Base-by-base conservation (phyloP, 78 protist genomes). In the Monosiga brevicollis region DNA sequence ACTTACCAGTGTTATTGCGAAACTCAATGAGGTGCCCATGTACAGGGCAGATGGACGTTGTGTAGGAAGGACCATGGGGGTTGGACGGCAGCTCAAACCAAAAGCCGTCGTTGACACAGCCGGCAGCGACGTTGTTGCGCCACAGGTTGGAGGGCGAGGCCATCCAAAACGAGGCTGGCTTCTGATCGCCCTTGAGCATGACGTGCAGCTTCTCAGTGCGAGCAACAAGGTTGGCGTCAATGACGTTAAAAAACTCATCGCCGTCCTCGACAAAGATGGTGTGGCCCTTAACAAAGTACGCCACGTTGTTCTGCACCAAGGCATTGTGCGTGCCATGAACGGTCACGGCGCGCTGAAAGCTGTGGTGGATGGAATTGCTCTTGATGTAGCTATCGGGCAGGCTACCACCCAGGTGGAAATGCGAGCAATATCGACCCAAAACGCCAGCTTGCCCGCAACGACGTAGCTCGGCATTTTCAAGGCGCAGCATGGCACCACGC, bases 191-290 rank as follows among this genome's bases (percentile, higher is more conserved):
- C 78, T 72, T 49, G 76, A 86, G 85, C 70, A 77, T 1, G 39
- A 36, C 23, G 2, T 6, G 3, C 42, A 36, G 34, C n/a, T 35
- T 1, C 38, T 39, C 32, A 32, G 79, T 76, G n/a, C 0, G 55
- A n/a, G 0, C 35, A 73, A 75, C 71, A 11, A 77, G 81, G 74
- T 86, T 86, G 42, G 43, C 29, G 6, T 29, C 26, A 1, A 89
- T 32, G 0, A 1, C 22, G 79, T 89, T 89, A 29, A 20, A 55
- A 37, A 76, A 55, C 77, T 89, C 92, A 42, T 78, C 80, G 34
- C 89, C 92, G 76, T 89, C 92, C 72, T 86, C 84, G 34, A 86
- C 10, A 86, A 89, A 86, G 85, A 25, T 82, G 15, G 87, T 79
- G 76, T 89, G 92, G 3, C 92, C 92, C 71, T 80, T 39, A 0